Evolutionary conservation across 441 rosid species (phyloP).

Genomic region (Manihot esculenta): DNA sequence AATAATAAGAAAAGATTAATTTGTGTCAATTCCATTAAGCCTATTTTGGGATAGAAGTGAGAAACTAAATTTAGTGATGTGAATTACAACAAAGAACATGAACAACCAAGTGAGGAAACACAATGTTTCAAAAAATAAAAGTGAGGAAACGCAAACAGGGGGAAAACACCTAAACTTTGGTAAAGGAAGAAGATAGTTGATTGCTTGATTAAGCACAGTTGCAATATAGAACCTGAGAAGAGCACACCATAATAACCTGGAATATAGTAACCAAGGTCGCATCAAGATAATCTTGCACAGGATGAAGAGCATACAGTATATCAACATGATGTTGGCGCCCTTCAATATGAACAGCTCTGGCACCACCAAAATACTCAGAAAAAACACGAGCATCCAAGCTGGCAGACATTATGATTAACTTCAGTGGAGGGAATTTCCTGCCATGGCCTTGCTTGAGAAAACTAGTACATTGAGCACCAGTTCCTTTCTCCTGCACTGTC

Average conservation of each 20-base stretch:
- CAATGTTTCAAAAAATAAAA: neutral
- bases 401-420: slow-evolving; percentile 93
- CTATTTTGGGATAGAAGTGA: neutral
- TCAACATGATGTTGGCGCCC: slow-evolving; percentile 92
- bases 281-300: slow-evolving; percentile 77
- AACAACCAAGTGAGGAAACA: neutral
- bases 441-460: slow-evolving; percentile 47
- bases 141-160: neutral
- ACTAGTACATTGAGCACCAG: slow-evolving; percentile 30
- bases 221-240: slow-evolving; percentile 9
- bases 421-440: slow-evolving; percentile 56
- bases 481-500: slow-evolving; percentile 31
- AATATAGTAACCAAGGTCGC: slow-evolving; percentile 73
- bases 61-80: neutral
- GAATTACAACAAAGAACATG: slow-evolving; percentile 1
- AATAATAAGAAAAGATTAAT: neutral
- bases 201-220: neutral
- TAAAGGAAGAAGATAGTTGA: slow-evolving; percentile 2
- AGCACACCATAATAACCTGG: slow-evolving; percentile 56
- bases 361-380: slow-evolving; percentile 76
- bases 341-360: slow-evolving; percentile 75
- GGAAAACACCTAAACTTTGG: neutral
- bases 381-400: slow-evolving; percentile 91
- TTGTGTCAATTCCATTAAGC: neutral
- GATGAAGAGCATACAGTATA: slow-evolving; percentile 60